A percentile compares a stretch with the other conserved stretches of the same genome.
Conservation (phyloP, 495 filamentous ascomycete genomes). For the Xylaria grammica region DNA sequence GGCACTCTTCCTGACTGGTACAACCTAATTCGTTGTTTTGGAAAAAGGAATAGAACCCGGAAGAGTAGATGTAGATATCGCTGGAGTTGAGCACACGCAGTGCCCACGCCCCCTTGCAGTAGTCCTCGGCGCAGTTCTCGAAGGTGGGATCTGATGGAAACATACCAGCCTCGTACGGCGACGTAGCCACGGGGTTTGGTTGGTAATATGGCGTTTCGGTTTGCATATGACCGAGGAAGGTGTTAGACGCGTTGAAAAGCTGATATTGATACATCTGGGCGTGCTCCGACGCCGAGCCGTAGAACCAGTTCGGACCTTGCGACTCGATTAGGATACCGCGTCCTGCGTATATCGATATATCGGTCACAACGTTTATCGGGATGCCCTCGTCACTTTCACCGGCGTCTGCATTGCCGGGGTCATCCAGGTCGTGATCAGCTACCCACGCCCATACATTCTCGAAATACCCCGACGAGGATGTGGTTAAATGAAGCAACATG, state of each 20-base stretch:
- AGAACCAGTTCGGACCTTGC: neutral
- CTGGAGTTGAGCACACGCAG: too few relatives aligned
- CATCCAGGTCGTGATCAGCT: neutral
- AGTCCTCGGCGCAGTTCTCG: too few relatives aligned
- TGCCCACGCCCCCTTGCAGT: too few relatives aligned
- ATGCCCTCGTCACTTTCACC: too few relatives aligned
- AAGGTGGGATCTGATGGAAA: too few relatives aligned
- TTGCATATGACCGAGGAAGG: neutral
- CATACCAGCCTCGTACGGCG: too few relatives aligned
- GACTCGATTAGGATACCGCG: neutral
- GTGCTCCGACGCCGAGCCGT: slow-evolving; percentile 17
- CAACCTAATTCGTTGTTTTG: too few relatives aligned
- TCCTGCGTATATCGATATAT: neutral
- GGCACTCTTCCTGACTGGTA: too few relatives aligned
- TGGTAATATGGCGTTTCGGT: neutral
- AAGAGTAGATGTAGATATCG: too few relatives aligned
- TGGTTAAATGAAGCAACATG: neutral
- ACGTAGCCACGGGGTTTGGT: neutral
- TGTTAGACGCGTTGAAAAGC: neutral
- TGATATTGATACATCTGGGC: too few relatives aligned
- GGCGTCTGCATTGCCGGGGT: neutral
- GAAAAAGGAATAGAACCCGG: too few relatives aligned
- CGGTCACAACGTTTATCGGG: neutral
- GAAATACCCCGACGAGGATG: neutral
- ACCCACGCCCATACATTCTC: too few relatives aligned